Conservation (phyloP, 1,284 basidiomycete genomes). For the Sanghuangporus weigelae region DNA sequence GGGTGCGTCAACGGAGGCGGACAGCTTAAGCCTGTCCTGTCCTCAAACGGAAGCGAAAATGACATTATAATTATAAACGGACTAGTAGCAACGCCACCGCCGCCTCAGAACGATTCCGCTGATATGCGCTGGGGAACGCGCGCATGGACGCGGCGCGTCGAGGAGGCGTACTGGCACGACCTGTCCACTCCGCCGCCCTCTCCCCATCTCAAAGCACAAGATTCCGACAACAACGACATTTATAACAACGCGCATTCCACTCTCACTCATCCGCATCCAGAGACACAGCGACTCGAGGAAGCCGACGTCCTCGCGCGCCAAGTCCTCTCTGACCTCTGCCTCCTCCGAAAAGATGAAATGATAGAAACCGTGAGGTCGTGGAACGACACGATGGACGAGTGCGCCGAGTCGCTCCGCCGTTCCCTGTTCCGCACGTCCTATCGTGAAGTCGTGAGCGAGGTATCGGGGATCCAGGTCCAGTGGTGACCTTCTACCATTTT, state of each 20-base stretch:
- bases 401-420: conserved; percentile 36
- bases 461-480: conserved; percentile 74
- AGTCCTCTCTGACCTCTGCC: conserved; percentile 25
- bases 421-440: conserved; percentile 77
- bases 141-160: conserved; percentile 76
- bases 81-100: neutral
- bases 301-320: conserved; percentile 4
- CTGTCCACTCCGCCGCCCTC: conserved; percentile 49
- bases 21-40: conserved; percentile 73
- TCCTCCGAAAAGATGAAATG: conserved; percentile 7
- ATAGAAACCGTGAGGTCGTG: conserved; percentile 19
- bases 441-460: conserved; percentile 83
- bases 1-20: conserved; percentile 98
- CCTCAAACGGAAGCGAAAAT: conserved; percentile 51
- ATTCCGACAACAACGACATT: neutral
- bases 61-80: conserved; percentile 32
- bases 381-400: conserved; percentile 34
- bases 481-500: conserved; percentile 44
- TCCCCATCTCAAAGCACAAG: conserved; percentile 24
- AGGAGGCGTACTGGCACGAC: conserved; percentile 69
- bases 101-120: conserved; percentile 22
- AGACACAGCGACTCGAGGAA: neutral
- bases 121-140: conserved; percentile 58
- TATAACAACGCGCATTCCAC: too few species aligned
- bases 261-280: too few species aligned